phyloP scores from a whole-genome alignment of 2,329 filamentous ascomycete genomes.

The Phialophora chinensis region DNA sequence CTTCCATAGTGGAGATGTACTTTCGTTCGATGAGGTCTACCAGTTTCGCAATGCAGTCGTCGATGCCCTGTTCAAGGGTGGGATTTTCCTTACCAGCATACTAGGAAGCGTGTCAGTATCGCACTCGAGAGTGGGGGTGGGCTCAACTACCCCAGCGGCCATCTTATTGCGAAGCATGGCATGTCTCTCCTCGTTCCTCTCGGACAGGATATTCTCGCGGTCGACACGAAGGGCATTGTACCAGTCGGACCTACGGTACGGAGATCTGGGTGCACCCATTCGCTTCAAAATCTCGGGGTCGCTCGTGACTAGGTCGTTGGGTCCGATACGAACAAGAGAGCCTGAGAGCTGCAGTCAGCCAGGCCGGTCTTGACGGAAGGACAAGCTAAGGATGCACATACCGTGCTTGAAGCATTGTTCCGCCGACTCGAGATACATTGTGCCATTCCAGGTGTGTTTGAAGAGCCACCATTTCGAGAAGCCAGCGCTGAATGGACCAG shows the following conservation, averaged over 20 bases:
- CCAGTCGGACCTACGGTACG: constrained; percentile 29
- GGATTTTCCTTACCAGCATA: constrained; percentile 35
- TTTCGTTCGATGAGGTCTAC: constrained; percentile 26
- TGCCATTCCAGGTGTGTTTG: constrained; percentile 28
- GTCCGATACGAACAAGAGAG: constrained; percentile 30
- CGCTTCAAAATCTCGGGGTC: constrained; percentile 26
- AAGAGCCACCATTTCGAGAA: constrained; percentile 31
- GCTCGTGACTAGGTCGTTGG: constrained; percentile 28
- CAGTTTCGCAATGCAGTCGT: constrained; percentile 21
- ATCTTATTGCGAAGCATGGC: constrained; percentile 25
- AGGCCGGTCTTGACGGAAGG: background rate
- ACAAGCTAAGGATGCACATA: constrained; percentile 3
- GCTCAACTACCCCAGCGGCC: constrained; percentile 25
- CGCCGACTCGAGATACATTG: constrained; percentile 26
- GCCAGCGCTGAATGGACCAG: constrained; percentile 25
- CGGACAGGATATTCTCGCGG: constrained; percentile 29
- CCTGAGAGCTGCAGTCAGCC: constrained; percentile 30
- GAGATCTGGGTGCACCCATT: constrained; percentile 25
- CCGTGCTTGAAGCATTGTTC: constrained; percentile 30
- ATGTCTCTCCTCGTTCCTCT: constrained; percentile 28
- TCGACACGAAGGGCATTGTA: constrained; percentile 32
- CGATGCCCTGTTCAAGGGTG: constrained; percentile 31
- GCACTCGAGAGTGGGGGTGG: constrained; percentile 59
- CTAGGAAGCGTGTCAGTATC: constrained; percentile 14
- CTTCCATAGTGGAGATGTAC: constrained; percentile 19